Conservation (phyloP, 1,284 basidiomycete genomes). For the Boletus sp. region DNA sequence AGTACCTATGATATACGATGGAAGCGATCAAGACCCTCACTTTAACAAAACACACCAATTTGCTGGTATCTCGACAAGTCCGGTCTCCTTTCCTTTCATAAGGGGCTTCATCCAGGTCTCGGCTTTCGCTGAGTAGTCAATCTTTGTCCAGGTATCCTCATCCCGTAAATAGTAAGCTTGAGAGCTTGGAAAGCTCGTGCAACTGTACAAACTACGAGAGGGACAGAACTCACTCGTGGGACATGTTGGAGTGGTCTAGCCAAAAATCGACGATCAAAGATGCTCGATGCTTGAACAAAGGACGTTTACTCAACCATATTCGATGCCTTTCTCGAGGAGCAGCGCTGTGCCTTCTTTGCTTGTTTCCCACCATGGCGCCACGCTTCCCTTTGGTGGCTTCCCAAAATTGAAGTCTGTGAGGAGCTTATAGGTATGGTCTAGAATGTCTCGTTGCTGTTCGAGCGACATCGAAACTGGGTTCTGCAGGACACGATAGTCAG, state of each 20-base stretch:
- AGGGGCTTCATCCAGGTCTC: slow-evolving; percentile 80
- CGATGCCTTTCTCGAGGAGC: slow-evolving; percentile 73
- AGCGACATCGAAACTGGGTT: slow-evolving; percentile 66
- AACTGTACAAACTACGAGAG: not conserved
- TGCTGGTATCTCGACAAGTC: slow-evolving; percentile 72
- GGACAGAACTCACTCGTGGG: slow-evolving; percentile 51
- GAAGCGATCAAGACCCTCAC: not conserved
- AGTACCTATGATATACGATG: slow-evolving; percentile 44
- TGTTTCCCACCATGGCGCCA: slow-evolving; percentile 83
- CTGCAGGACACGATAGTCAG: slow-evolving; percentile 35
- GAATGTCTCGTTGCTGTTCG: slow-evolving; percentile 73
- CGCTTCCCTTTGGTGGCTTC: slow-evolving; percentile 66
- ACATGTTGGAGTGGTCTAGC: slow-evolving; percentile 71
- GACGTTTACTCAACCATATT: slow-evolving; percentile 58
- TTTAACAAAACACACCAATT: slow-evolving; percentile 55
- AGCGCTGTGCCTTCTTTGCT: slow-evolving; percentile 71
- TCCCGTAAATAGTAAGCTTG: slow-evolving; percentile 75
- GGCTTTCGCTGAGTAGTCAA: slow-evolving; percentile 65
- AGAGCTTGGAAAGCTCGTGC: slow-evolving; percentile 47
- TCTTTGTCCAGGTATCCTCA: slow-evolving; percentile 75
- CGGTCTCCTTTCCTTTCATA: slow-evolving; percentile 64
- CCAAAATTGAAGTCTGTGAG: slow-evolving; percentile 73
- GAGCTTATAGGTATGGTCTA: slow-evolving; percentile 68
- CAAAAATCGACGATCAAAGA: slow-evolving; percentile 9
- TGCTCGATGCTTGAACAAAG: not conserved